phyloP scores from a whole-genome alignment of 768 basidiomycete genomes.

The Termitomyces sp. region DNA sequence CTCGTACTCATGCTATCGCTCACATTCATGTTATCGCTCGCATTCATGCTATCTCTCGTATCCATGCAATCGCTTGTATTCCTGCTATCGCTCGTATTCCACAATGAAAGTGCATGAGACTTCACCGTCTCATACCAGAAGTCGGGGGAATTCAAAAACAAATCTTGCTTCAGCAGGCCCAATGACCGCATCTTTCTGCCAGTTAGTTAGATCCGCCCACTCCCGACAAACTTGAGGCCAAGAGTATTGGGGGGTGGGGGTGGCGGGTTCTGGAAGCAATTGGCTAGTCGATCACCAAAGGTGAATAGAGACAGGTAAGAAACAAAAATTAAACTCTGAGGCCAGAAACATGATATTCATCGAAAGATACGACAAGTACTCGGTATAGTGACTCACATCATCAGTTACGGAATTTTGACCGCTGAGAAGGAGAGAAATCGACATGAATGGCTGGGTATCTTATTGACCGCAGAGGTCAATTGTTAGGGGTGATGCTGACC shows the following conservation, averaged over 20 bases:
- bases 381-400: background rate
- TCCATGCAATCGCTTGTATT: too few species aligned
- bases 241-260: too few species aligned
- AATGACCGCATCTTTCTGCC: background rate
- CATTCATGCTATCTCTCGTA: background rate
- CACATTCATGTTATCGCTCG: background rate
- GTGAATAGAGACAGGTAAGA: background rate
- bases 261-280: background rate
- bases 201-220: background rate
- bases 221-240: background rate
- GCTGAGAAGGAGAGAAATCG: background rate
- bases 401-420: background rate
- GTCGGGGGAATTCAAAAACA: background rate
- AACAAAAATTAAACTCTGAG: background rate
- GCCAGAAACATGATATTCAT: background rate
- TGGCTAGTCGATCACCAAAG: background rate
- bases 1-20: background rate
- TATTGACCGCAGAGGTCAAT: background rate
- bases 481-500: background rate
- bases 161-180: background rate
- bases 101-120: background rate
- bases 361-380: background rate
- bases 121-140: background rate
- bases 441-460: background rate
- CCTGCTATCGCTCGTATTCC: background rate